Evolutionary conservation across 345 rosid genomes (phyloP).

Genomic region (Boechera retrofracta): DNA sequence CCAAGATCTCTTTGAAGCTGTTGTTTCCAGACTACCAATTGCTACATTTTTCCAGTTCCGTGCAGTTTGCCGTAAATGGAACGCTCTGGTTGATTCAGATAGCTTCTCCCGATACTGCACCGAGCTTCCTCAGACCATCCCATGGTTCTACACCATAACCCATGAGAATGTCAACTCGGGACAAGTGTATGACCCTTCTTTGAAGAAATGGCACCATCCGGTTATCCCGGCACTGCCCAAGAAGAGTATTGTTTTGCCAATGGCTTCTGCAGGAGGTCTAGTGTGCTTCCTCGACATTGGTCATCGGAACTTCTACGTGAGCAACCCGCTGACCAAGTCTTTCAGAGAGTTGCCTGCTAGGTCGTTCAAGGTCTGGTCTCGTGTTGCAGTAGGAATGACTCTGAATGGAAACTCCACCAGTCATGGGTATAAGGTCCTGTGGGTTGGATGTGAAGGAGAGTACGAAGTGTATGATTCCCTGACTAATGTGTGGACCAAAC

Average conservation of each 20-base stretch:
- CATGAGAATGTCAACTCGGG: constrained; percentile 88
- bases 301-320: constrained; percentile 81
- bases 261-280: constrained; percentile 95
- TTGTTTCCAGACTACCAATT: constrained; percentile 89
- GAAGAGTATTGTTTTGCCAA: constrained; percentile 77
- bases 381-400: constrained; percentile 93
- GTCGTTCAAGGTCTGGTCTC: constrained; percentile 90
- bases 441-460: constrained; percentile 96
- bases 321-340: constrained; percentile 89
- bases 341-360: constrained; percentile 87
- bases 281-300: constrained; percentile 96
- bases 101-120: constrained; percentile 80
- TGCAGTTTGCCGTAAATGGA: constrained; percentile 84
- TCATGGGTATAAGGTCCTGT: constrained; percentile 78
- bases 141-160: constrained; percentile 94
- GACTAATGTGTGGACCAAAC: constrained; percentile 72
- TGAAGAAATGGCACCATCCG: constrained; percentile 89
- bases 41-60: constrained; percentile 89
- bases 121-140: constrained; percentile 58
- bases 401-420: constrained; percentile 58
- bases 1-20: constrained; percentile 87
- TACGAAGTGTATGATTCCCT: constrained; percentile 87
- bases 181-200: constrained; percentile 84
- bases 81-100: constrained; percentile 68
- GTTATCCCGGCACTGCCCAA: constrained; percentile 66